A percentile compares a stretch with the other conserved stretches of the same genome.
phyloP scores from a whole-genome alignment of 805 yeast species.

The Martiniozyma abietophila region DNA sequence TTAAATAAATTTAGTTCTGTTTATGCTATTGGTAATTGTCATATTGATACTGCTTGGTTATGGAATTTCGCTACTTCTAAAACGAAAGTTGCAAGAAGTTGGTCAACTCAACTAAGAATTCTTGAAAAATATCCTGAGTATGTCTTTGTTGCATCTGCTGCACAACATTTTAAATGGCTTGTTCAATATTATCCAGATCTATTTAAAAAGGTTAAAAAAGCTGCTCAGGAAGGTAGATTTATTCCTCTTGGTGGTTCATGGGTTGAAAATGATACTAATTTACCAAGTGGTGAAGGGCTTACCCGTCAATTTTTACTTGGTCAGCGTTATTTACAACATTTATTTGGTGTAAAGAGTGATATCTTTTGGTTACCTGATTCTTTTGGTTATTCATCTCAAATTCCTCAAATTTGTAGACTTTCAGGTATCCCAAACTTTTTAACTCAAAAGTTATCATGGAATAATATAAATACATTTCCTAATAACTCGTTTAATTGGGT shows the following conservation, averaged over 20 bases:
- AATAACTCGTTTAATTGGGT: slow-evolving; percentile 91
- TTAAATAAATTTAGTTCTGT: slow-evolving; percentile 44
- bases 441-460: slow-evolving; percentile 95
- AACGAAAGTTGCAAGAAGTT: slow-evolving; percentile 85
- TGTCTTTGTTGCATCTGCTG: slow-evolving; percentile 90
- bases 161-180: slow-evolving; percentile 93
- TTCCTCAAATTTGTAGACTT: slow-evolving; percentile 85
- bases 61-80: slow-evolving; percentile 99
- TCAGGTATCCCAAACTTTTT: slow-evolving; percentile 79
- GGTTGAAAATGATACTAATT: slow-evolving; percentile 95
- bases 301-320: slow-evolving; percentile 86
- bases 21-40: slow-evolving; percentile 88
- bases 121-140: slow-evolving; percentile 88
- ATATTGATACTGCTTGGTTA: slow-evolving; percentile 96
- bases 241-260: slow-evolving; percentile 94
- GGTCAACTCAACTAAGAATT: slow-evolving; percentile 86
- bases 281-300: slow-evolving; percentile 91
- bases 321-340: slow-evolving; percentile 70
- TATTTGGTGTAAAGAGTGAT: slow-evolving; percentile 68
- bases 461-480: slow-evolving; percentile 87
- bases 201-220: slow-evolving; percentile 52
- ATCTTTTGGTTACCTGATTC: slow-evolving; percentile 97
- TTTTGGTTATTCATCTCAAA: slow-evolving; percentile 91
- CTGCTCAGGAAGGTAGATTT: slow-evolving; percentile 64
- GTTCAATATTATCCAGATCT: slow-evolving; percentile 78